Evolutionary conservation across 2,329 filamentous ascomycete species (phyloP).

Genomic region (Verticillium albo-atrum): DNA sequence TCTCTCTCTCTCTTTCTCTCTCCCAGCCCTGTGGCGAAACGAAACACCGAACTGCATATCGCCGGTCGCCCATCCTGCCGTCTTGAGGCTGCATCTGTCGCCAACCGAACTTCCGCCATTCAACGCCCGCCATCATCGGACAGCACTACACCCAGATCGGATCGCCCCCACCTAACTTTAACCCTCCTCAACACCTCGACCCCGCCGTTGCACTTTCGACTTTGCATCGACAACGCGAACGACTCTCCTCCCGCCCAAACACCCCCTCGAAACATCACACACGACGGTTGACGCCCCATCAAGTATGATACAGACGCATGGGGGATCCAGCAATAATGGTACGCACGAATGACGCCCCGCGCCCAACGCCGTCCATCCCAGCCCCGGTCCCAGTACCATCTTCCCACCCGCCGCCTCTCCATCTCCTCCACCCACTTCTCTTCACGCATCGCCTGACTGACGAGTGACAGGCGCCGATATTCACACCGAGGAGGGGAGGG

Average conservation of each 20-base stretch:
- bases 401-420: constrained; percentile 2
- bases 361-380: neutral
- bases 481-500: constrained; percentile 33
- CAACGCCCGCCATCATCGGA: neutral
- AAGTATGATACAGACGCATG: constrained; percentile 41
- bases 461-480: constrained; percentile 33
- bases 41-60: neutral
- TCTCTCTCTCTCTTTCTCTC: too few species aligned
- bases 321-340: constrained; percentile 36
- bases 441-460: constrained; percentile 13
- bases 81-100: neutral
- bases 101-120: neutral
- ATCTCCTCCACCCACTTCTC: constrained; percentile 2
- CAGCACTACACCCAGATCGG: neutral
- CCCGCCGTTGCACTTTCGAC: constrained; percentile 10
- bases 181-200: constrained; percentile 1
- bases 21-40: neutral
- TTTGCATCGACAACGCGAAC: constrained; percentile 11
- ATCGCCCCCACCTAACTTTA: neutral
- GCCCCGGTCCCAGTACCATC: constrained; percentile 1
- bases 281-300: constrained; percentile 11
- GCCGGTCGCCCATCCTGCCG: neutral
- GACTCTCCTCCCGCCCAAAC: neutral
- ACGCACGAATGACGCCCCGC: constrained; percentile 11
- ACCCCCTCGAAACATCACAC: neutral